Evolutionary conservation across 306 rosid species (phyloP).

Genomic region (Rosa lucieae): DNA sequence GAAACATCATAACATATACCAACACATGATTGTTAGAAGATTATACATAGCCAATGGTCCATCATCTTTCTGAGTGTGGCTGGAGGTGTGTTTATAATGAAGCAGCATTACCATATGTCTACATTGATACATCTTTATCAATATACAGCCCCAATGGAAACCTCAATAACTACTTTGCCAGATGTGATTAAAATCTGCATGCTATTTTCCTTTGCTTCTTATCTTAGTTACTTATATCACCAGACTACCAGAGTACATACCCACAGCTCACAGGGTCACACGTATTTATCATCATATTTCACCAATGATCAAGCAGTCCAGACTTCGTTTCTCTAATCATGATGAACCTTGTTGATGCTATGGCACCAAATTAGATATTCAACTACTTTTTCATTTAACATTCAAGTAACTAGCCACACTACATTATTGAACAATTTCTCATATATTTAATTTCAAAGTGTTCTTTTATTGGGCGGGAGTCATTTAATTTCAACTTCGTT

Average conservation of each 20-base stretch:
- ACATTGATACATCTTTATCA: neutral
- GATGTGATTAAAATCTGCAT: neutral
- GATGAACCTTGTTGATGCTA: neutral
- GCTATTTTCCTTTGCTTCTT: neutral
- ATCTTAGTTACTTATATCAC: neutral
- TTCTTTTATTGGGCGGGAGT: too few relatives aligned
- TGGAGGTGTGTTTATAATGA: constrained; percentile 20
- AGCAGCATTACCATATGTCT: constrained; percentile 37
- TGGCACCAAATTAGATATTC: neutral
- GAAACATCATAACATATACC: neutral
- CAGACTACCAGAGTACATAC: neutral
- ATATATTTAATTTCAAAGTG: too few relatives aligned
- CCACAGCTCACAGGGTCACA: neutral
- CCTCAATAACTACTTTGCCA: constrained; percentile 9
- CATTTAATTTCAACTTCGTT: constrained; percentile 48
- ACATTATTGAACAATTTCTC: neutral
- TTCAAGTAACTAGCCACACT: neutral
- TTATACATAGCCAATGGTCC: constrained; percentile 45
- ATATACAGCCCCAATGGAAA: neutral
- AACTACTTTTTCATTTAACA: neutral
- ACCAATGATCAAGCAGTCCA: neutral
- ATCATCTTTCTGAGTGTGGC: constrained; percentile 36
- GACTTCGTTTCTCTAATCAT: neutral
- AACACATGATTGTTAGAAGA: neutral
- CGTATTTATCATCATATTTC: neutral